Evolutionary conservation across 2,329 filamentous ascomycete species (phyloP).

Genomic region (Samsoniella hepiali): DNA sequence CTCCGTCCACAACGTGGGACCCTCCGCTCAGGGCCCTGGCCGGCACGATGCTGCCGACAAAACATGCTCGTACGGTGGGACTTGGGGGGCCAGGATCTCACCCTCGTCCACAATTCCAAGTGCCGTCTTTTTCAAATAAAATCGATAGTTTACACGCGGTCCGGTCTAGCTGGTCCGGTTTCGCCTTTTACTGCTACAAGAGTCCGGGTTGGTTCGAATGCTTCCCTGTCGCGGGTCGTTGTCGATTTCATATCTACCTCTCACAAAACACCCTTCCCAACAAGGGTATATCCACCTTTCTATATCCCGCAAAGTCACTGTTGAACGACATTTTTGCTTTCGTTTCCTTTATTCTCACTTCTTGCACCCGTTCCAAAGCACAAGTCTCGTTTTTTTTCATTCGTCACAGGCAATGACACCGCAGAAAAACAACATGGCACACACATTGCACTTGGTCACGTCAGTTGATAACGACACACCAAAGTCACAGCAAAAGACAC

Average conservation of each 20-base stretch:
- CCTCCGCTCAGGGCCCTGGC: background rate
- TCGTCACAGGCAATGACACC: conserved; percentile 13
- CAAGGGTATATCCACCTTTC: background rate
- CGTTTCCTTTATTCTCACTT: background rate
- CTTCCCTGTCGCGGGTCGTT: background rate
- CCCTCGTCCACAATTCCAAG: background rate
- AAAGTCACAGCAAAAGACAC: background rate
- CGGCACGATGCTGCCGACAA: conserved; percentile 3
- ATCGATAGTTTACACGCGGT: background rate
- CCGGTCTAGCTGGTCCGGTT: background rate
- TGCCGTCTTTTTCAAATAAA: background rate
- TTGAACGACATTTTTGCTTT: conserved; percentile 13
- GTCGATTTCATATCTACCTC: conserved; percentile 5
- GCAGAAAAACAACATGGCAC: background rate
- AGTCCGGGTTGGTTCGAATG: background rate
- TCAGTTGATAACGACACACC: conserved; percentile 18
- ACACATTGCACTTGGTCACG: conserved; percentile 14
- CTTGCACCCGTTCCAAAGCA: background rate
- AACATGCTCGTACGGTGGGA: background rate
- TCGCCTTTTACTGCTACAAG: background rate
- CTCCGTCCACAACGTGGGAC: background rate
- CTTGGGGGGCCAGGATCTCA: background rate
- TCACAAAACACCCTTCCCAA: background rate
- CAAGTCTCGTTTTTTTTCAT: background rate
- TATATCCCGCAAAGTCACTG: conserved; percentile 10